Evolutionary conservation across 768 basidiomycete genomes (phyloP), one percentile per base, ranked within the genome.

Genomic region (Trametes coccinea): DNA sequence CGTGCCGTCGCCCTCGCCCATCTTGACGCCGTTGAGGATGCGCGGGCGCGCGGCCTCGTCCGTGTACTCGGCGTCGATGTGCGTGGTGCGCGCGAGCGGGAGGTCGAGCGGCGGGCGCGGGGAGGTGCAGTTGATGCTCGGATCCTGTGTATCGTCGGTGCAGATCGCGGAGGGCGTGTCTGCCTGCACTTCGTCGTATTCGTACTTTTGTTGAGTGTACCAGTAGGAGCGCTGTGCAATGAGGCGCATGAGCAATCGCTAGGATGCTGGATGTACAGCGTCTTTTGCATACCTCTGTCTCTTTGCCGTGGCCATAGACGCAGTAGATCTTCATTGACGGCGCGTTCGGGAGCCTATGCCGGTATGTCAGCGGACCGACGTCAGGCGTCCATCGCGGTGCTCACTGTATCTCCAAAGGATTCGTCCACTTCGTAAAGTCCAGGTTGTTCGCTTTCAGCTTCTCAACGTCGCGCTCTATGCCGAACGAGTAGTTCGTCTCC

Each of bases 1-100:
- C 2, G 97, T 98, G 11, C 97, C 96, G 72, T 98, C 97, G 7
- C 95, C 96, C 77, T 97, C 94, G 43, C 93, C 93, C 74, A 95
- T 86, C 66, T 90, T 92, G 55, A 98, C 92, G 10, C 95, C 95
- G 63, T 91, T 93, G 54, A 81, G 77, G 50, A 92, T 86, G 74
- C 84, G 88, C 11, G 91, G 91, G 39, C 63, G 73, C 1, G 75
- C 68, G 6, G 64, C 75, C 52, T 90, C 89, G 63, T 90, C 80
- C 2, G 89, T 89, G 64, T 93, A 89, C 11, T 87, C 85, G 1
- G 85, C 79, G 75, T 99, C 97, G 63, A 99, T 98, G 86, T 88
- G 91, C 64, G 85, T 89, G 52, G 80, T 76, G 51, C 86, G 78
- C 0, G 80, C 76, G 34, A 85, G 69, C 3, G 85, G 83, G 56